These are phyloP conservation scores for Melanopsichium pennsylvanicum DNA, from an alignment of 1,284 basidiomycete species.

Conservation along the genomic window DNA sequence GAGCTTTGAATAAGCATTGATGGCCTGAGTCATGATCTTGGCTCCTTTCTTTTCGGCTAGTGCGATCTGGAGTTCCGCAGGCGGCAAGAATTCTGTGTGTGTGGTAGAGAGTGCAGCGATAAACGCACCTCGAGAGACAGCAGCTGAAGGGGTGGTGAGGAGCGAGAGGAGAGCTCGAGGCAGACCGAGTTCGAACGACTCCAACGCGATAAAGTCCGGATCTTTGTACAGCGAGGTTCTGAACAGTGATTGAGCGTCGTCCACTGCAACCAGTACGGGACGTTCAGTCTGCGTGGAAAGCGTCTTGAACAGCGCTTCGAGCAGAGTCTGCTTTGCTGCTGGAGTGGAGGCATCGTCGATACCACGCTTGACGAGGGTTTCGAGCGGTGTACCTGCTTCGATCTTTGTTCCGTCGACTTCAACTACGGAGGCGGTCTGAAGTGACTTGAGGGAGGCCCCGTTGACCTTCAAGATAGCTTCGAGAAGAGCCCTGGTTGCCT, in stretches of 20 bases:
- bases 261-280: constrained; percentile 82
- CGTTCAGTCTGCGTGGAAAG: constrained; percentile 75
- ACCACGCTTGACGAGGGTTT: constrained; percentile 31
- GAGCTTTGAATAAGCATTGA: constrained; percentile 55
- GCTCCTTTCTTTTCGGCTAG: constrained; percentile 22
- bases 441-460: constrained; percentile 25
- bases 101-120: constrained; percentile 46
- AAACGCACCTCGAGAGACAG: constrained; percentile 33
- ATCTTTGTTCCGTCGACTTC: constrained; percentile 30
- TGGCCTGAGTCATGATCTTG: constrained; percentile 24
- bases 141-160: constrained; percentile 18
- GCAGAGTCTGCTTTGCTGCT: constrained; percentile 69
- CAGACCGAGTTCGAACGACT: constrained; percentile 81
- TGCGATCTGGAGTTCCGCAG: constrained; percentile 45
- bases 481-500: constrained; percentile 65
- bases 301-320: constrained; percentile 74
- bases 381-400: constrained; percentile 34
- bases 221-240: constrained; percentile 78
- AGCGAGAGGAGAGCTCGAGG: constrained; percentile 70
- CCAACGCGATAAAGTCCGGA: constrained; percentile 77
- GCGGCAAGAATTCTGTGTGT: constrained; percentile 44
- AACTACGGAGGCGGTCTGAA: constrained; percentile 25
- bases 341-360: constrained; percentile 17
- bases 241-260: constrained; percentile 86
- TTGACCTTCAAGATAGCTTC: constrained; percentile 66